Percentiles rank a stretch among this genome's conserved stretches.
phyloP scores from a whole-genome alignment of 169 alveolate genomes.

The Cryptosporidium bovis region DNA sequence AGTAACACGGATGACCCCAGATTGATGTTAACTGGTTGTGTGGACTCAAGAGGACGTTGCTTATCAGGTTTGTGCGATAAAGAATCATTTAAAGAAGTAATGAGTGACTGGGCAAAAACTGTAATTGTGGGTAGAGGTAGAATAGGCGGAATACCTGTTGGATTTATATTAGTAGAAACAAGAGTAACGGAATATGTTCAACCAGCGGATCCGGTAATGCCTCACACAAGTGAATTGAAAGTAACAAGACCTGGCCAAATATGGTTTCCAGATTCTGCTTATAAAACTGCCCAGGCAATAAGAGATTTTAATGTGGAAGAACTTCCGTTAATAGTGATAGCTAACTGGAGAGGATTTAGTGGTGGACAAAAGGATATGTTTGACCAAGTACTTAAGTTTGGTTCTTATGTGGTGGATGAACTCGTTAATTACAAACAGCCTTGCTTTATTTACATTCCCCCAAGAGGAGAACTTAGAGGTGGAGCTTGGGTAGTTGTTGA shows the following conservation, averaged over 20 bases:
- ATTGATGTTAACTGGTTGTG: constrained; percentile 78
- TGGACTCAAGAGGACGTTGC: constrained; percentile 75
- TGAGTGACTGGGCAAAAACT: constrained; percentile 84
- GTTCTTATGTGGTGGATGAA: constrained; percentile 85
- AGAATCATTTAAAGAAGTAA: constrained; percentile 80
- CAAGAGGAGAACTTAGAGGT: constrained; percentile 85
- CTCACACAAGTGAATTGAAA: constrained; percentile 77
- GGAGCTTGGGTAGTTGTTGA: constrained; percentile 90
- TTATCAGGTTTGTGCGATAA: constrained; percentile 81
- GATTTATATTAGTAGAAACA: constrained; percentile 82
- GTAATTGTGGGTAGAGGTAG: constrained; percentile 85
- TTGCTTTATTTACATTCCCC: constrained; percentile 85
- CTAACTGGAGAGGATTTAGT: constrained; percentile 85
- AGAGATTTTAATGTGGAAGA: constrained; percentile 87
- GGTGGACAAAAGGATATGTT: constrained; percentile 89
- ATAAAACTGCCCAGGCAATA: constrained; percentile 89
- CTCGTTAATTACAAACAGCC: constrained; percentile 85
- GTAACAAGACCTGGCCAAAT: constrained; percentile 83
- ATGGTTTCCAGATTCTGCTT: constrained; percentile 88
- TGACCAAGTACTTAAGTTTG: constrained; percentile 83
- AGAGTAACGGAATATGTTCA: constrained; percentile 76
- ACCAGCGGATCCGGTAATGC: constrained; percentile 85
- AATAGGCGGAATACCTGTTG: constrained; percentile 85
- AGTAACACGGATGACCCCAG: constrained; percentile 81
- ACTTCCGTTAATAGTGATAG: constrained; percentile 83